A percentile compares a stretch with the other conserved stretches of the same genome.
phyloP scores from a whole-genome alignment of 345 rosid species.

The Citrus glauca region DNA sequence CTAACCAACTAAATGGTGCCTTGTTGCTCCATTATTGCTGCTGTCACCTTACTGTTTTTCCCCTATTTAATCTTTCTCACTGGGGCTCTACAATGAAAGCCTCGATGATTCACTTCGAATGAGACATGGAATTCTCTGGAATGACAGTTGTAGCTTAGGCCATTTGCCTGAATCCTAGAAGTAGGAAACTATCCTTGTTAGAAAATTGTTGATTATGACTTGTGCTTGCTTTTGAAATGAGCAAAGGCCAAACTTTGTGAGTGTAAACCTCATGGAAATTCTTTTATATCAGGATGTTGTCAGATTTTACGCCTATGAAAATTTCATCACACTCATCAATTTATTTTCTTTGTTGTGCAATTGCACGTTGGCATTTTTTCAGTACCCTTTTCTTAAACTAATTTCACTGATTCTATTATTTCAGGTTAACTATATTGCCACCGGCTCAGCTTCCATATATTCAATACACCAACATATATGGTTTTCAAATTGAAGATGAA shows the following conservation, averaged over 20 bases:
- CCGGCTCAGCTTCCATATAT: neutral
- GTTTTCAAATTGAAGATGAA: neutral
- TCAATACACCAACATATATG: neutral
- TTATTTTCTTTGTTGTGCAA: neutral
- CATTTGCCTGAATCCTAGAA: conserved; percentile 1
- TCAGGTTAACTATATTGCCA: neutral
- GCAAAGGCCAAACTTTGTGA: conserved; percentile 16
- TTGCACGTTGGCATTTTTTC: neutral
- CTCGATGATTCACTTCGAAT: neutral
- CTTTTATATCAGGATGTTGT: neutral
- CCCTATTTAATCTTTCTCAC: neutral
- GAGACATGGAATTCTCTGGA: neutral
- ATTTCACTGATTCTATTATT: neutral
- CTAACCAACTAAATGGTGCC: conserved; percentile 16
- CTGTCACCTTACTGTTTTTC: neutral
- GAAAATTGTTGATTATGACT: conserved; percentile 22
- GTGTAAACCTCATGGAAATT: neutral
- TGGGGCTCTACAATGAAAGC: neutral
- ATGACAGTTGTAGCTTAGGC: neutral
- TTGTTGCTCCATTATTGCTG: conserved; percentile 7
- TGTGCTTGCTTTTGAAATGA: conserved; percentile 25
- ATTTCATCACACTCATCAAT: neutral
- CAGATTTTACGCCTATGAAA: neutral
- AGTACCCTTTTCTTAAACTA: neutral
- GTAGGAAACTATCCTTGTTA: conserved; percentile 36